Conservation (phyloP, 2,329 filamentous ascomycete genomes). For the Verticillium klebahnii region DNA sequence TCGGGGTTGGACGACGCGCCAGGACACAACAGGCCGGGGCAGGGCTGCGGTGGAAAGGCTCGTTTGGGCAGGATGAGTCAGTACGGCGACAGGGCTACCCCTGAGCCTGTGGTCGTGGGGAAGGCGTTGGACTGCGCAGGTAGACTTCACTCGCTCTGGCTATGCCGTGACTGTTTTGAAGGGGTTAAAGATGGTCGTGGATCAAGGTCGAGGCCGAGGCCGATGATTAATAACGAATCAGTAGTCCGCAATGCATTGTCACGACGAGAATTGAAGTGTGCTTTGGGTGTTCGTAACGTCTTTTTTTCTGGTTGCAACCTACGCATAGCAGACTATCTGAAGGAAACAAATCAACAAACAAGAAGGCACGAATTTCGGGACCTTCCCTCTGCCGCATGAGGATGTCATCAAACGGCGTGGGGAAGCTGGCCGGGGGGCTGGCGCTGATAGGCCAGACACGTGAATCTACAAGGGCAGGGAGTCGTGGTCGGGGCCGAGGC, state of each 20-base stretch:
- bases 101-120: background rate
- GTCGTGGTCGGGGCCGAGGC: conserved; percentile 9
- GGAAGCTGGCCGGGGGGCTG: background rate
- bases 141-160: background rate
- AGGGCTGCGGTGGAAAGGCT: background rate
- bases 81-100: background rate
- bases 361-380: background rate
- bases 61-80: background rate
- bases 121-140: background rate
- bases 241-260: background rate
- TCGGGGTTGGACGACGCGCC: background rate
- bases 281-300: too few relatives aligned
- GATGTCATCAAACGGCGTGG: background rate
- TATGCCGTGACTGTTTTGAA: background rate
- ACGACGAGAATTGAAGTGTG: background rate
- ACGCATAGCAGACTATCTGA: too few relatives aligned
- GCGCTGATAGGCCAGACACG: background rate
- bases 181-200: background rate
- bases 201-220: background rate
- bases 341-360: background rate
- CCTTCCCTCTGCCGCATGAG: background rate
- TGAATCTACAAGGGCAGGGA: background rate
- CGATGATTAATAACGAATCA: background rate
- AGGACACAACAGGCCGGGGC: background rate
- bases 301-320: too few relatives aligned